phyloP scores from a whole-genome alignment of 1,284 basidiomycete species.

The Apiotrichum veenhuisii region DNA sequence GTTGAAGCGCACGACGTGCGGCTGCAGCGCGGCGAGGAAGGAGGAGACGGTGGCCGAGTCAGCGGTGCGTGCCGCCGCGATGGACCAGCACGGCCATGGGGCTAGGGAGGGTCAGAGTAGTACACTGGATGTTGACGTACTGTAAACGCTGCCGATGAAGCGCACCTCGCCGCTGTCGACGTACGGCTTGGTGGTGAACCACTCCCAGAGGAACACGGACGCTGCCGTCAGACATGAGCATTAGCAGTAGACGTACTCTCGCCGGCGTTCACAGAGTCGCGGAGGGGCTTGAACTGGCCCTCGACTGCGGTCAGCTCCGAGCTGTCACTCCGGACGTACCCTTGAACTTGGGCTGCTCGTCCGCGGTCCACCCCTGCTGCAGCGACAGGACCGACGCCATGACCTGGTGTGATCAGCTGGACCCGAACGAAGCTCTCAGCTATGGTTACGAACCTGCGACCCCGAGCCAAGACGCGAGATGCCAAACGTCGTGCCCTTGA shows the following conservation, averaged over 20 bases:
- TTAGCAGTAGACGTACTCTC: slow-evolving; percentile 34
- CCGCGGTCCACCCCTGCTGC: slow-evolving; percentile 68
- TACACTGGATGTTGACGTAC: slow-evolving; percentile 23
- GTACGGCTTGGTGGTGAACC: slow-evolving; percentile 96
- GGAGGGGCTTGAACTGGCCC: slow-evolving; percentile 82
- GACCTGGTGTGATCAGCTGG: slow-evolving; percentile 58
- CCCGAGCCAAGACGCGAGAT: slow-evolving; percentile 77
- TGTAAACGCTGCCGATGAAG: slow-evolving; percentile 55
- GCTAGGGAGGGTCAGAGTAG: slow-evolving; percentile 55
- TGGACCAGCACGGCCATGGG: slow-evolving; percentile 95
- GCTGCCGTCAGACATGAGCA: slow-evolving; percentile 22
- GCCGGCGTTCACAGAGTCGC: slow-evolving; percentile 83
- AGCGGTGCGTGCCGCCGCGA: slow-evolving; percentile 72
- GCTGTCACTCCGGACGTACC: slow-evolving; percentile 53
- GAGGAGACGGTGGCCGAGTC: slow-evolving; percentile 53
- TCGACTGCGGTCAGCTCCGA: slow-evolving; percentile 64
- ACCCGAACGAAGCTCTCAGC: background rate
- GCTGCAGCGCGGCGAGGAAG: slow-evolving; percentile 65
- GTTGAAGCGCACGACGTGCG: slow-evolving; percentile 66
- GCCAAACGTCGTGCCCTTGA: slow-evolving; percentile 77
- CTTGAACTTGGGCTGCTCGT: slow-evolving; percentile 63
- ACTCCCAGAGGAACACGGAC: slow-evolving; percentile 69
- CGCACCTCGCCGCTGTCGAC: slow-evolving; percentile 75
- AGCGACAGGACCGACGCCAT: slow-evolving; percentile 94
- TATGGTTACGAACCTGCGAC: slow-evolving; percentile 8